These are phyloP conservation scores for Stephanocyclus meneghinianus DNA, from an alignment of 352 stramenopile genomes.

Conservation along the genomic window DNA sequence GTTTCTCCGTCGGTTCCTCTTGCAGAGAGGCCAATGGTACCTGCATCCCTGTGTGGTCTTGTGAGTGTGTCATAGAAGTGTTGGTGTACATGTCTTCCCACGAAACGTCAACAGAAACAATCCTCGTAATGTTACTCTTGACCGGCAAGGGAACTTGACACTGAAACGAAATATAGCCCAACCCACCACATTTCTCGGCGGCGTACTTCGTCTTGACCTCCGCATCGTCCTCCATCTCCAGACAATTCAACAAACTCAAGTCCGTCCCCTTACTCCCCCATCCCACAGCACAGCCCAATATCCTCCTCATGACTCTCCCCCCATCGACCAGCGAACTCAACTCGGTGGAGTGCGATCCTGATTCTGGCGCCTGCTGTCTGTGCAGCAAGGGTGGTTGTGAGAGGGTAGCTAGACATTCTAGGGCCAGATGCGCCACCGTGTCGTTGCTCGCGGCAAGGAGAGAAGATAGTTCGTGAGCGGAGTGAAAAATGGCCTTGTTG, in stretches of 20 bases:
- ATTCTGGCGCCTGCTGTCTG: conserved; percentile 79
- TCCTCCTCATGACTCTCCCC: conserved; percentile 40
- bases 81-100: conserved; percentile 9
- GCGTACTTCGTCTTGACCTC: conserved; percentile 12
- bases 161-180: conserved; percentile 31
- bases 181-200: neutral
- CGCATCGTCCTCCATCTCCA: conserved; percentile 46
- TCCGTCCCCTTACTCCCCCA: conserved; percentile 74
- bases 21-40: neutral
- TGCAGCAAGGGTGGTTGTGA: conserved; percentile 69
- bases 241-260: conserved; percentile 66
- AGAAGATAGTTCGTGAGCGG: conserved; percentile 61
- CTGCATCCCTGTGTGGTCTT: neutral
- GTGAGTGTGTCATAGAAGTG: neutral
- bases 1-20: conserved; percentile 19
- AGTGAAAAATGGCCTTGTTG: conserved; percentile 80
- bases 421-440: conserved; percentile 40
- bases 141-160: conserved; percentile 5
- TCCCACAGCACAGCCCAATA: conserved; percentile 66
- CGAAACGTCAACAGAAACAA: neutral
- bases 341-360: conserved; percentile 58
- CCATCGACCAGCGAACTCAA: conserved; percentile 45
- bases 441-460: conserved; percentile 71
- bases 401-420: conserved; percentile 58
- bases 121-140: neutral